Evolutionary conservation across 2,329 filamentous ascomycete genomes (phyloP).

Genomic region (Cercospora sp.): DNA sequence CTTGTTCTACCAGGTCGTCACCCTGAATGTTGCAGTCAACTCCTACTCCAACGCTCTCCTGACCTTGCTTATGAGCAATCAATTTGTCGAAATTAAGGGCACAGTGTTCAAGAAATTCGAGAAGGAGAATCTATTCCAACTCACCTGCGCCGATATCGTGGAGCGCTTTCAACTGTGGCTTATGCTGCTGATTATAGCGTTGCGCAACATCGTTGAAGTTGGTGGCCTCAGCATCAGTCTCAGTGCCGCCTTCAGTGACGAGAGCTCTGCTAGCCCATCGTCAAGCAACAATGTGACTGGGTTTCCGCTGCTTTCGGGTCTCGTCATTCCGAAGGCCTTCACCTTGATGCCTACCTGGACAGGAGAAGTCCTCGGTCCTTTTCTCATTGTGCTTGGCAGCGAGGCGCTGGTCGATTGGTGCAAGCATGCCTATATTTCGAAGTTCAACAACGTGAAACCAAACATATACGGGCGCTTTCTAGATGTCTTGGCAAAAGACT

Average conservation of each 20-base stretch:
- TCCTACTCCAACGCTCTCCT: slow-evolving; percentile 96
- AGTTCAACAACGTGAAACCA: slow-evolving; percentile 97
- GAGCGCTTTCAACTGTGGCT: slow-evolving; percentile 97
- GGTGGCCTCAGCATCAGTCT: slow-evolving; percentile 68
- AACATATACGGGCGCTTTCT: slow-evolving; percentile 85
- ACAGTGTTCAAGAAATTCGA: slow-evolving; percentile 99
- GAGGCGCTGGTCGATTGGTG: slow-evolving; percentile 97
- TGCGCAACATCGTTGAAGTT: slow-evolving; percentile 94
- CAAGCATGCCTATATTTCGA: slow-evolving; percentile 96
- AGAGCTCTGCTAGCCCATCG: slow-evolving; percentile 30
- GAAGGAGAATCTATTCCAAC: slow-evolving; percentile 94
- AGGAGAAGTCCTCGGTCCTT: slow-evolving; percentile 87
- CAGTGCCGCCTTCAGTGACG: slow-evolving; percentile 28
- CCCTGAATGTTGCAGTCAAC: slow-evolving; percentile 95
- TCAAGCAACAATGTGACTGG: slow-evolving; percentile 50
- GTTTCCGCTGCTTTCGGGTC: slow-evolving; percentile 55
- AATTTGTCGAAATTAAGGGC: slow-evolving; percentile 98
- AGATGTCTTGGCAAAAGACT: slow-evolving; percentile 94
- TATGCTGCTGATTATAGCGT: slow-evolving; percentile 93
- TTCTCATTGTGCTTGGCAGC: slow-evolving; percentile 88
- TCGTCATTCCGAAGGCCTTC: slow-evolving; percentile 86
- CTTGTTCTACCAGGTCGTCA: slow-evolving; percentile 96
- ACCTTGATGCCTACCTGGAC: slow-evolving; percentile 84
- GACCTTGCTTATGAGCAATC: slow-evolving; percentile 90
- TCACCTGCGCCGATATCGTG: slow-evolving; percentile 94